These are phyloP conservation scores for Hydrangea macrophylla DNA, from an alignment of 148 eudicot species.

Conservation along the genomic window DNA sequence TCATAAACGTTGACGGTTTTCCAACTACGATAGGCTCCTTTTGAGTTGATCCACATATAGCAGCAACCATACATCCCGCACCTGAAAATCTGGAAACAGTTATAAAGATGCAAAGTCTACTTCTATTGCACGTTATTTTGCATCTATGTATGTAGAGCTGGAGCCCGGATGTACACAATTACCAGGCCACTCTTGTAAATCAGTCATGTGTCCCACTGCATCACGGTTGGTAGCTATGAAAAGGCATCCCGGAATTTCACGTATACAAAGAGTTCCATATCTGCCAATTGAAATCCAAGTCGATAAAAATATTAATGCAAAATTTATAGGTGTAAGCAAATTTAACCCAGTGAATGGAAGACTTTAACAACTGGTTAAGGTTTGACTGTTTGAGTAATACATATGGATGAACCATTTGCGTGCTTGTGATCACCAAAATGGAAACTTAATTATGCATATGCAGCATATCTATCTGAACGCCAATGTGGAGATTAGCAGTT, in stretches of 20 bases:
- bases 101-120: background rate
- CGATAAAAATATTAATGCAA: background rate
- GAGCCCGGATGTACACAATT: constrained; percentile 13
- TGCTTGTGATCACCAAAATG: constrained; percentile 1
- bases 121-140: background rate
- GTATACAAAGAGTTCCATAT: constrained; percentile 93
- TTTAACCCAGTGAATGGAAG: background rate
- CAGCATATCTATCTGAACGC: background rate
- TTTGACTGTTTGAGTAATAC: background rate
- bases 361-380: background rate
- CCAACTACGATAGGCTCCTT: constrained; percentile 89
- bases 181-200: constrained; percentile 99
- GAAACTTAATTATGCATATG: background rate
- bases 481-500: too few species aligned
- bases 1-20: constrained; percentile 85
- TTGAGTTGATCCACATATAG: constrained; percentile 78
- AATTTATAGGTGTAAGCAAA: background rate
- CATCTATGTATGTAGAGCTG: background rate
- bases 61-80: constrained; percentile 98
- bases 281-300: constrained; percentile 27
- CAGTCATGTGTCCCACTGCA: constrained; percentile 86
- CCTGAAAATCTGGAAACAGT: constrained; percentile 37
- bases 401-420: background rate
- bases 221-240: constrained; percentile 93
- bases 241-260: constrained; percentile 95